Evolutionary conservation across 352 stramenopile genomes (phyloP).

Genomic region (Halophytophthora batemanensis): DNA sequence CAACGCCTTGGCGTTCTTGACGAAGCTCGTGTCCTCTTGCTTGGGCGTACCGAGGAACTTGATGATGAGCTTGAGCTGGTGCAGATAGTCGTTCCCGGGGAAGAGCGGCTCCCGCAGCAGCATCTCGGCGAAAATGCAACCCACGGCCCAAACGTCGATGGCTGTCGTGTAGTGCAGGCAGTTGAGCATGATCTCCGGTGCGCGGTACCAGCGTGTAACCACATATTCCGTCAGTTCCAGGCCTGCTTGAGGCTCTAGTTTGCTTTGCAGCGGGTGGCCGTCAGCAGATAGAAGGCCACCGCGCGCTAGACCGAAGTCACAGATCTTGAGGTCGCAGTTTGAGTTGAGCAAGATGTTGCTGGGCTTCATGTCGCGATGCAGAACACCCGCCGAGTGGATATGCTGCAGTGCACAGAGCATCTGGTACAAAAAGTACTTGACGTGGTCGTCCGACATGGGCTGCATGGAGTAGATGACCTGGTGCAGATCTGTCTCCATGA

Average conservation of each 20-base stretch:
- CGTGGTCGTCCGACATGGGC: constrained; percentile 85
- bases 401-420: constrained; percentile 85
- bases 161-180: constrained; percentile 94
- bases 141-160: constrained; percentile 94
- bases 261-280: background rate
- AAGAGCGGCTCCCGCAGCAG: constrained; percentile 96
- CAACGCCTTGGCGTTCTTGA: constrained; percentile 89
- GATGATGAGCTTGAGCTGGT: constrained; percentile 83
- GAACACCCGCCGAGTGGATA: constrained; percentile 92
- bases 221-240: constrained; percentile 67
- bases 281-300: constrained; percentile 37
- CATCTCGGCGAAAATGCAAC: constrained; percentile 99
- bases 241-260: constrained; percentile 28
- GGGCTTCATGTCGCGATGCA: constrained; percentile 84
- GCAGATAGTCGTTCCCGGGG: constrained; percentile 82
- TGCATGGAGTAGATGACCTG: constrained; percentile 96
- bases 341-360: constrained; percentile 81
- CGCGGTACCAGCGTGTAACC: constrained; percentile 84
- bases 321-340: constrained; percentile 82
- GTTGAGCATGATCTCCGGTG: constrained; percentile 93
- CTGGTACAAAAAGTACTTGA: constrained; percentile 83
- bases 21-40: constrained; percentile 72
- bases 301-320: constrained; percentile 71
- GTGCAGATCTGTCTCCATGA: constrained; percentile 97
- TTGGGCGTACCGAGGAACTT: constrained; percentile 68